Percentiles rank a stretch among this genome's conserved stretches.
These are phyloP conservation scores for Naganishia onofrii DNA, from an alignment of 768 basidiomycete species.

Conservation along the genomic window DNA sequence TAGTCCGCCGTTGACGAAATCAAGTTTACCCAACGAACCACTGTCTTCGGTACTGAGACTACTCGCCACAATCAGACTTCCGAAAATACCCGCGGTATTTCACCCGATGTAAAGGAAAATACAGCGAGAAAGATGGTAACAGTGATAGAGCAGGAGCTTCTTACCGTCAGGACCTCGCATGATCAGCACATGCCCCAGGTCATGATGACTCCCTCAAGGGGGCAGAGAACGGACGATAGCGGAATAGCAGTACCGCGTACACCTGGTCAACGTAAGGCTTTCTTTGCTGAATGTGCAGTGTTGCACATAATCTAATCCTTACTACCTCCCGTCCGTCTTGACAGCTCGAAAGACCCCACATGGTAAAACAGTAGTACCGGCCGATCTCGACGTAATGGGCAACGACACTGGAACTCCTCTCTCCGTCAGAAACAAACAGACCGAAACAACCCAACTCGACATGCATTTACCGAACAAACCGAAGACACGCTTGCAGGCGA, in stretches of 20 bases:
- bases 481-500: constrained; percentile 6
- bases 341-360: constrained; percentile 8
- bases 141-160: constrained; percentile 2
- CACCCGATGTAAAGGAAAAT: not conserved
- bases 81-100: not conserved
- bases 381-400: constrained; percentile 1
- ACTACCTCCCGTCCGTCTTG: not conserved
- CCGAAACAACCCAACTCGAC: not conserved
- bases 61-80: not conserved
- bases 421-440: not conserved
- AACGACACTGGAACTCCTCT: not conserved
- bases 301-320: not conserved
- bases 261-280: constrained; percentile 20
- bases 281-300: not conserved
- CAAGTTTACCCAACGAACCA: constrained; percentile 3
- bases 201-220: not conserved
- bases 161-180: not conserved
- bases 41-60: not conserved
- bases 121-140: not conserved
- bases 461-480: constrained; percentile 3
- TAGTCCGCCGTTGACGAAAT: constrained; percentile 16
- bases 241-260: not conserved
- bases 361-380: constrained; percentile 15
- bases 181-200: not conserved
- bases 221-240: not conserved